phyloP scores from a whole-genome alignment of 2,329 filamentous ascomycete species.

The Leptosphaerulina australis region DNA sequence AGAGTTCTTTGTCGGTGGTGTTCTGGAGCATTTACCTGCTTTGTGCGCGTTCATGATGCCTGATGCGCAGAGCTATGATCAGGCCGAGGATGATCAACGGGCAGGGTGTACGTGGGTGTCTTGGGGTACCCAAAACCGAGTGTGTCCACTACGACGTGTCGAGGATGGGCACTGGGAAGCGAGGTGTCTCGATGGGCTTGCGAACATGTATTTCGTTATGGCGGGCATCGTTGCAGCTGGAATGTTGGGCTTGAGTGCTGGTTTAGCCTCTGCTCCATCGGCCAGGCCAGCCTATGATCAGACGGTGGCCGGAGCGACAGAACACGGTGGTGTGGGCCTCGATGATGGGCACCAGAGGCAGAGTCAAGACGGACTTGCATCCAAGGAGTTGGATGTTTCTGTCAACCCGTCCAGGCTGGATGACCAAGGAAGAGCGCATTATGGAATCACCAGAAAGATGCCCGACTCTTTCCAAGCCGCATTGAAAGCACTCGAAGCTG shows the following conservation, averaged over 20 bases:
- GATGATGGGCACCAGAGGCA: background rate
- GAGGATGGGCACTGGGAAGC: slow-evolving; percentile 75
- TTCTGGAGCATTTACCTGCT: slow-evolving; percentile 69
- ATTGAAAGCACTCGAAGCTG: slow-evolving; percentile 57
- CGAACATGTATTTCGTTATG: slow-evolving; percentile 76
- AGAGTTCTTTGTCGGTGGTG: slow-evolving; percentile 70
- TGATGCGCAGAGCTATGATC: slow-evolving; percentile 69
- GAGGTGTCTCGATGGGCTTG: slow-evolving; percentile 76
- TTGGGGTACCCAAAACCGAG: slow-evolving; percentile 83
- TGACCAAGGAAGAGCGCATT: slow-evolving; percentile 53
- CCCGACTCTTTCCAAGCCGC: slow-evolving; percentile 63
- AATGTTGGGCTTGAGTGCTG: slow-evolving; percentile 58
- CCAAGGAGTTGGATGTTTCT: slow-evolving; percentile 60
- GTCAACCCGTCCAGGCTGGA: slow-evolving; percentile 32
- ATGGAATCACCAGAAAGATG: slow-evolving; percentile 62
- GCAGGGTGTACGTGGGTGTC: slow-evolving; percentile 77
- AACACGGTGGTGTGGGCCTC: slow-evolving; percentile 3
- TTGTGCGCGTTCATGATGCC: slow-evolving; percentile 73
- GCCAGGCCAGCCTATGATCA: background rate
- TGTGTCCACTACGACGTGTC: slow-evolving; percentile 74
- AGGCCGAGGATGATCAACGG: slow-evolving; percentile 72
- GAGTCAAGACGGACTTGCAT: slow-evolving; percentile 52
- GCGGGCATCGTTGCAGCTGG: slow-evolving; percentile 67
- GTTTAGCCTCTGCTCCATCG: background rate
- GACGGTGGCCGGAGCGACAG: slow-evolving; percentile 1